Conservation (phyloP, 2,329 filamentous ascomycete species). For the Sporothrix curviconia region DNA sequence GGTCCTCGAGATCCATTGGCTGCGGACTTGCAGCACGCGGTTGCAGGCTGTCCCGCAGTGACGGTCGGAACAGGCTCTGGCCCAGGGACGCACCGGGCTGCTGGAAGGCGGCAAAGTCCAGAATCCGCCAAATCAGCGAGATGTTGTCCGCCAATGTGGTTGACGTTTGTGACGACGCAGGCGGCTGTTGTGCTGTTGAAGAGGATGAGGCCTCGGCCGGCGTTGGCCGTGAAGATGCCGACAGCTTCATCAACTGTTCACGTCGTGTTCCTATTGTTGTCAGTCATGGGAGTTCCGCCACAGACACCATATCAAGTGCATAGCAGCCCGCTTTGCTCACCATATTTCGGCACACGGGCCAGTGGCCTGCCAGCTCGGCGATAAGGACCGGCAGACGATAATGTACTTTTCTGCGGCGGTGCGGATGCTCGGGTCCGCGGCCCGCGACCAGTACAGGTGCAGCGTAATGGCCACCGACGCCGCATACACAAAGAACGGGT, state of each 20-base stretch:
- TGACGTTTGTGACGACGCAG: background rate
- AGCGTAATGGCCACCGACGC: background rate
- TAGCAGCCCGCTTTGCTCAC: too few species aligned
- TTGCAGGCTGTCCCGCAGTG: background rate
- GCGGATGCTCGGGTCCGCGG: background rate
- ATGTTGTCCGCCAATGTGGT: background rate
- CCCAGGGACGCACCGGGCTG: background rate
- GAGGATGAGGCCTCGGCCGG: too few species aligned
- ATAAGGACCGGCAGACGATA: background rate
- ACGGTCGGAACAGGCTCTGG: background rate
- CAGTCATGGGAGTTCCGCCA: too few species aligned
- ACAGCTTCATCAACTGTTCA: background rate
- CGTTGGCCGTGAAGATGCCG: too few species aligned
- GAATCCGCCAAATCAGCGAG: background rate
- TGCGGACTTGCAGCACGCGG: background rate
- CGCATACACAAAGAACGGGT: conserved; percentile 3
- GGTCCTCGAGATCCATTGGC: background rate
- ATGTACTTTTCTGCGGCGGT: background rate
- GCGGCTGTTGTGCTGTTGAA: background rate
- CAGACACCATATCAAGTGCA: too few species aligned
- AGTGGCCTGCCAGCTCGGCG: background rate
- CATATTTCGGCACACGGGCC: background rate
- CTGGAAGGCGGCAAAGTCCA: conserved; percentile 1
- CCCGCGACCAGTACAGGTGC: conserved; percentile 8
- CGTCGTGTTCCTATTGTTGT: background rate